Base-by-base conservation (phyloP, 2,329 filamentous ascomycete species). In the Eurotiales sp. region DNA sequence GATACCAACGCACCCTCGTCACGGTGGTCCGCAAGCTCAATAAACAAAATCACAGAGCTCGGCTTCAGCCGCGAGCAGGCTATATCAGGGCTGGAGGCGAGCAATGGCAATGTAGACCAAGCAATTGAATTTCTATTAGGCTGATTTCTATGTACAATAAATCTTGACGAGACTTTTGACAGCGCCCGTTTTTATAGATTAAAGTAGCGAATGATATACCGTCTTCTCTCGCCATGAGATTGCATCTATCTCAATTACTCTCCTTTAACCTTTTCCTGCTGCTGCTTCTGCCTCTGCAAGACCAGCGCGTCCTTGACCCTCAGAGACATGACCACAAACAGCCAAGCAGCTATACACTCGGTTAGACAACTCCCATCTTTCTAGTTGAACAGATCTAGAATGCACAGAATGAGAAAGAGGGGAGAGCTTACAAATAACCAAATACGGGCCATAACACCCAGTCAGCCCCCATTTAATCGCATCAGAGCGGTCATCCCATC, bases 41-140 rank as follows among this genome's bases (percentile, higher is more conserved):
- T 97, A 50, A 82, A 88, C 46, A 86, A 86, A 61, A 81, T 97
- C 32, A 79, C 87, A 43, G 81, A 83, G 42, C 77, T 97, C 58
- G 91, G 92, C 0, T 90, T 93, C 58, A 82, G 85, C 2, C 79
- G 85, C 48, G 80, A 87, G 55, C 81, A 89, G 59, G 92, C 91
- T 1, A 78, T 93, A 47, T 83, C 86, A 54, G 90, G 91, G 2
- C 75, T 99, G 46, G 83, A 90, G 62, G 88, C 89, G 25, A 88
- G 88, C 14, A 84, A 84, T 17, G 92, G 93, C 17, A 88, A 97
- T 63, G 82, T 96, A 7, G 89, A 97, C 56, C 83, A 85, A 57
- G 92, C 92, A n/a, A 91, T 90, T 42, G 85, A 86, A 44, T 77
- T 96, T 56, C 79, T 96, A 47, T 54, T 72, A 56, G 63, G 53